These are phyloP conservation scores for Syzygium aromaticum DNA, from an alignment of 345 rosid species.

Conservation along the genomic window DNA sequence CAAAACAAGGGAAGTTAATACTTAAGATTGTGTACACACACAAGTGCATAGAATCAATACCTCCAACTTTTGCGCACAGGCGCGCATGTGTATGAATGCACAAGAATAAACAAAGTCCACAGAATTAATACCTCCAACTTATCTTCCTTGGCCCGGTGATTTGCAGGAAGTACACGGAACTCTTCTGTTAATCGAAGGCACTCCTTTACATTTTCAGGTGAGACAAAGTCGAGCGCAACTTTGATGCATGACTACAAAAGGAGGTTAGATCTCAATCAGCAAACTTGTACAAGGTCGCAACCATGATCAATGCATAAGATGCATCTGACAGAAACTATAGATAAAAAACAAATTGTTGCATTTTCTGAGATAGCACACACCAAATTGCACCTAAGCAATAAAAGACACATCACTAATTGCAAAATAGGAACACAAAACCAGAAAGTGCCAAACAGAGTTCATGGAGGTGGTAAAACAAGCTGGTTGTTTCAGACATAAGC, in stretches of 20 bases:
- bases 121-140: conserved; percentile 17
- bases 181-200: conserved; percentile 23
- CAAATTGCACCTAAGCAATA: neutral
- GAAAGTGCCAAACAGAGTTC: neutral
- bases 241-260: conserved; percentile 23
- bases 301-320: neutral
- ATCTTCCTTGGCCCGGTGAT: conserved; percentile 23
- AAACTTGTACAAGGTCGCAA: neutral
- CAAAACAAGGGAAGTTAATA: neutral
- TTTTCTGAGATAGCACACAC: neutral
- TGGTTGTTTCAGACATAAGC: neutral
- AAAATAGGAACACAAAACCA: neutral
- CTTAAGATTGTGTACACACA: neutral
- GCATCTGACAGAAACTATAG: neutral
- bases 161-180: conserved; percentile 15
- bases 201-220: conserved; percentile 24
- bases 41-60: neutral
- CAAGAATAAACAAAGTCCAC: neutral
- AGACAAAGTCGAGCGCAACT: conserved; percentile 27
- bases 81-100: neutral
- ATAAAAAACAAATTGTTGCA: neutral
- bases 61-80: neutral
- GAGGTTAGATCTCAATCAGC: neutral
- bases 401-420: neutral
- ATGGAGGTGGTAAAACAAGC: neutral